Base-by-base conservation (phyloP, 2,329 filamentous ascomycete genomes). In the Pseudonectria buxi region DNA sequence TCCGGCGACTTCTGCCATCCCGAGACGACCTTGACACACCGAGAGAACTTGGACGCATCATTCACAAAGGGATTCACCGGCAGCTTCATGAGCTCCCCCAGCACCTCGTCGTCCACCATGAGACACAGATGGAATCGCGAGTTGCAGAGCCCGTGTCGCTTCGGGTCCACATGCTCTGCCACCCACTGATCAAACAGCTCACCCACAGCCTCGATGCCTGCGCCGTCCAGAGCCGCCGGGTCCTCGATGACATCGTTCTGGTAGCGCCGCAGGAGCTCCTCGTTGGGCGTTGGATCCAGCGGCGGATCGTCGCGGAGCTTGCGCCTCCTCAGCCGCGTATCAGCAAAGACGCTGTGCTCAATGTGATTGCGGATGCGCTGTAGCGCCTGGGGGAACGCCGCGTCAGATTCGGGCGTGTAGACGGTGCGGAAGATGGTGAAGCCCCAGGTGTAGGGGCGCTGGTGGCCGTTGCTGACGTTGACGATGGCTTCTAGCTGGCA, bases 401-500 rank as follows among this genome's bases (percentile, higher is more conserved):
- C 41, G 4, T 46, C 32, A n/a, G 36, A 39, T 2, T 32, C 41
- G 10, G 38, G 38, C 22, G 33, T 35, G 27, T 46, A 46, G 14
- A 37, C 32, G 22, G 44, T 44, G 34, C 36, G 39, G 24, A 40
- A 44, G 27, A 46, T 35, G 22, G 39, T 40, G 30, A 36, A 46
- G 15, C 41, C 41, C 41, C 39, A 42, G 25, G 33, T 40, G 11
- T 39, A 46, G 15, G 32, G 30, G 7, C 41, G 37, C 15, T 32
- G 28, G 15, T 46, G 44, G 11, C 32, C 32, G 10, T 7, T 12
- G 15, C 32, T 34, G 25, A 34, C 32, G 26, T 34, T 24, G 14
- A 34, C 22, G 14, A 34, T 28, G 15, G 32, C 7, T 10, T 34
- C 32, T 7, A 34, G 26, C 12, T 26, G 24, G 14, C 14, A 10